A percentile compares a stretch with the other conserved stretches of the same genome.
phyloP scores from a whole-genome alignment of 257 asterid genomes.

The Fraxinus cuspidata region DNA sequence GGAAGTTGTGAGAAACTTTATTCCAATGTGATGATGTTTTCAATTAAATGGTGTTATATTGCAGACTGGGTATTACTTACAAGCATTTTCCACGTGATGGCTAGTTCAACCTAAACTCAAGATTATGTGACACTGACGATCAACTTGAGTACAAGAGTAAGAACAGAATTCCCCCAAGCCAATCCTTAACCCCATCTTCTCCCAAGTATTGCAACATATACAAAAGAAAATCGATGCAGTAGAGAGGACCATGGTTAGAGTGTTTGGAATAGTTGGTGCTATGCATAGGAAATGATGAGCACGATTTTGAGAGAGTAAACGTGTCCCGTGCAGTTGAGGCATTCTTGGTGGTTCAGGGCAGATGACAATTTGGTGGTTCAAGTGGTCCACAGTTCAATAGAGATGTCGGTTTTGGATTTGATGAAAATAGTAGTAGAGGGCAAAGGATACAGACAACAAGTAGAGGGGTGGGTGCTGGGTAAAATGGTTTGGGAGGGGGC shows the following conservation, averaged over 20 bases:
- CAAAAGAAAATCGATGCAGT: background rate
- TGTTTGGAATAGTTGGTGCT: background rate
- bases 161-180: background rate
- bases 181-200: background rate
- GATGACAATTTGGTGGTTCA: background rate
- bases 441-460: background rate
- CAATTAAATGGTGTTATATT: background rate
- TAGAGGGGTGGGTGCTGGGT: background rate
- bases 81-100: background rate
- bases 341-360: background rate
- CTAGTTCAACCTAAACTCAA: background rate
- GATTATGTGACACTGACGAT: background rate
- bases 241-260: background rate
- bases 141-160: background rate
- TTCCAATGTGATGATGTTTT: background rate
- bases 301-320: background rate
- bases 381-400: background rate
- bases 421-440: background rate
- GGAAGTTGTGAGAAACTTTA: conserved; percentile 17
- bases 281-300: background rate
- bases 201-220: background rate
- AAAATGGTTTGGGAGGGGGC: background rate
- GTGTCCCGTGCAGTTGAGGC: background rate
- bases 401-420: background rate
- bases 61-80: background rate